Conservation (phyloP, 176 grass and related monocot species). For the Oryza meridionalis region DNA sequence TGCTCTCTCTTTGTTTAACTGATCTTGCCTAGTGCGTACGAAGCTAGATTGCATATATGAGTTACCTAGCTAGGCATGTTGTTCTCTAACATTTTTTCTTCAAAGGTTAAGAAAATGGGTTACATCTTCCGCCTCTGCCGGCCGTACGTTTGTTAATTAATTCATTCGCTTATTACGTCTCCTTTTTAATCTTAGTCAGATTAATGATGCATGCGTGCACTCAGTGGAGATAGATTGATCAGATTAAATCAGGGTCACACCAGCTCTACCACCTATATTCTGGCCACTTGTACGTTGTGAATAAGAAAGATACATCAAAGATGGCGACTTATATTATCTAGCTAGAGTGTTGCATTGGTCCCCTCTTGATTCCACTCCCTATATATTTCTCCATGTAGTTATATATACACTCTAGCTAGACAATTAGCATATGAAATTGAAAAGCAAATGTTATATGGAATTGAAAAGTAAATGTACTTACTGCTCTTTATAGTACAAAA, state of each 20-base stretch:
- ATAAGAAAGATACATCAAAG: background rate
- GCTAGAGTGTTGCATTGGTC: background rate
- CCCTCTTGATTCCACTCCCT: background rate
- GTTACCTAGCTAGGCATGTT: background rate
- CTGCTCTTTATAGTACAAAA: background rate
- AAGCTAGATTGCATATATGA: background rate
- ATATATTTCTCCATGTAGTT: background rate
- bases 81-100: background rate
- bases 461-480: conserved; percentile 8
- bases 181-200: background rate
- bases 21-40: background rate
- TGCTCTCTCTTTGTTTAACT: background rate
- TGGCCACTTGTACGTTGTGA: background rate
- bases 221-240: background rate
- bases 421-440: conserved; percentile 1
- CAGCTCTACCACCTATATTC: background rate
- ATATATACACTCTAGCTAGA: background rate
- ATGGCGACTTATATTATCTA: background rate
- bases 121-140: background rate
- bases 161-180: background rate
- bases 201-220: background rate
- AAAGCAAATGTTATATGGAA: conserved; percentile 3
- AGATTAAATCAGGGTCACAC: background rate
- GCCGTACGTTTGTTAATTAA: background rate
- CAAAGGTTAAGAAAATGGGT: background rate